Percentiles rank a stretch among this genome's conserved stretches.
Conservation (phyloP, 2,329 filamentous ascomycete genomes). For the Microsporum canis region DNA sequence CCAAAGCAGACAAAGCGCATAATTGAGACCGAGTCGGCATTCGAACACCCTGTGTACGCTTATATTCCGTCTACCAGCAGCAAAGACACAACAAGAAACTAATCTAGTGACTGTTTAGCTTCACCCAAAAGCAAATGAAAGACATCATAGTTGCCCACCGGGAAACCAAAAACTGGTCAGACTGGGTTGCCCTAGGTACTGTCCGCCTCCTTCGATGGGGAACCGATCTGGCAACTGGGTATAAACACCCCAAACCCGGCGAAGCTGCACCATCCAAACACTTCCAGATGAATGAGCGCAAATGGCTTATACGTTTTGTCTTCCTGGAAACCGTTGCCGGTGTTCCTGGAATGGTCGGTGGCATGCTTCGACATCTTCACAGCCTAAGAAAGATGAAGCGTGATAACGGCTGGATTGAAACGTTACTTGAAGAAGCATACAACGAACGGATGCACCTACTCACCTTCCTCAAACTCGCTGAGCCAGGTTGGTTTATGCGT, state of each 20-base stretch:
- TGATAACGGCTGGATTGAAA: slow-evolving; percentile 84
- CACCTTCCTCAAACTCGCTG: slow-evolving; percentile 83
- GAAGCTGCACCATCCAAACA: slow-evolving; percentile 44
- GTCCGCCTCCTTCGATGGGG: slow-evolving; percentile 66
- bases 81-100: not conserved
- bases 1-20: slow-evolving; percentile 50
- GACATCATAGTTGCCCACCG: slow-evolving; percentile 65
- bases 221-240: slow-evolving; percentile 72
- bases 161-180: slow-evolving; percentile 57
- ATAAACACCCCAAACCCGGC: slow-evolving; percentile 55
- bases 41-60: slow-evolving; percentile 52
- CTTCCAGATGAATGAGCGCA: slow-evolving; percentile 65
- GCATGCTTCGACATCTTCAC: slow-evolving; percentile 81
- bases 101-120: slow-evolving; percentile 30
- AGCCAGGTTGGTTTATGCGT: slow-evolving; percentile 82
- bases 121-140: slow-evolving; percentile 69
- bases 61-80: slow-evolving; percentile 13
- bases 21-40: slow-evolving; percentile 52
- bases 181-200: slow-evolving; percentile 65
- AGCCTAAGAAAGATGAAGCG: slow-evolving; percentile 33
- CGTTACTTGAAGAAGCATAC: slow-evolving; percentile 76
- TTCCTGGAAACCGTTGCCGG: slow-evolving; percentile 93
- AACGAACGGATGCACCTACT: slow-evolving; percentile 91
- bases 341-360: slow-evolving; percentile 92
- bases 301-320: slow-evolving; percentile 83